phyloP scores from a whole-genome alignment of 1,284 basidiomycete genomes.

The Volvariella volvacea region DNA sequence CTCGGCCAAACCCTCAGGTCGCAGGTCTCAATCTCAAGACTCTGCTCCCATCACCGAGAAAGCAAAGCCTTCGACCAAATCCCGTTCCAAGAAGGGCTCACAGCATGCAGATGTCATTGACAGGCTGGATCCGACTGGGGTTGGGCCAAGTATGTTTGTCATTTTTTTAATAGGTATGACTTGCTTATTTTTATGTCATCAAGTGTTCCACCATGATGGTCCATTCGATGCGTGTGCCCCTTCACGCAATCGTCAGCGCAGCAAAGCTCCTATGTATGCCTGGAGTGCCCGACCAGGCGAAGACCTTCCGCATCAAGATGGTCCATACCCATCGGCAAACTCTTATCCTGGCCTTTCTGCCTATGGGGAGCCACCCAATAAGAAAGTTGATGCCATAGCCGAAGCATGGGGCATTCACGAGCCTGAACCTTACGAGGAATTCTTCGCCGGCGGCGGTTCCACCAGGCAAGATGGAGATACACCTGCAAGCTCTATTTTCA shows the following conservation, averaged over 20 bases:
- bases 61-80: conserved; percentile 37
- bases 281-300: conserved; percentile 53
- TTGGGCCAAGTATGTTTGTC: conserved; percentile 62
- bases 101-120: conserved; percentile 46
- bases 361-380: conserved; percentile 58
- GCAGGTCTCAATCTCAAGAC: conserved; percentile 69
- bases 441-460: conserved; percentile 63
- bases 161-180: conserved; percentile 31
- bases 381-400: conserved; percentile 73
- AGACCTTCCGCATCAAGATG: conserved; percentile 29
- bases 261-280: conserved; percentile 75
- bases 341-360: conserved; percentile 40
- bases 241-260: conserved; percentile 72
- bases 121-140: conserved; percentile 43
- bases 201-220: conserved; percentile 85
- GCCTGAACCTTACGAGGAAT: conserved; percentile 82
- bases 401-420: conserved; percentile 87
- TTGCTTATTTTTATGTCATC: conserved; percentile 10
- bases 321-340: conserved; percentile 48
- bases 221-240: conserved; percentile 86
- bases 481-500: conserved; percentile 58
- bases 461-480: conserved; percentile 52
- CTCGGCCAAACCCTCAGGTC: conserved; percentile 28
- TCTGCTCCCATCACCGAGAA: conserved; percentile 43
- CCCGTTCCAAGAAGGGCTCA: conserved; percentile 59